phyloP scores from a whole-genome alignment of 257 asterid genomes.

The Penstemon eatonii region DNA sequence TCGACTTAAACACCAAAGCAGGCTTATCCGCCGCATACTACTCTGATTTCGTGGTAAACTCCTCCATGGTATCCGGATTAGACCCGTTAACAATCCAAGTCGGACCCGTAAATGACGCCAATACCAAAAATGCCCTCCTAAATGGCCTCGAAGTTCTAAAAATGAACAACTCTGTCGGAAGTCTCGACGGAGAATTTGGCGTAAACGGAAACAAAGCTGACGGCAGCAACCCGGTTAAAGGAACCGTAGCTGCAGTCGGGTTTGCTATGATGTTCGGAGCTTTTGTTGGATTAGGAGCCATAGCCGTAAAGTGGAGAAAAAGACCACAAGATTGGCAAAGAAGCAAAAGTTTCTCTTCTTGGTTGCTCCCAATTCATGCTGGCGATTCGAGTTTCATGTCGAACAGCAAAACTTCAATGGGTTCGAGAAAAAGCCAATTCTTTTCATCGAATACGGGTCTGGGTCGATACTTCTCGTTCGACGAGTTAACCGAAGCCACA shows the following conservation, averaged over 20 bases:
- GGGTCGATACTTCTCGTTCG: slow-evolving; percentile 50
- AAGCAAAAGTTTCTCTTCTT: slow-evolving; percentile 79
- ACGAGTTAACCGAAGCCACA: slow-evolving; percentile 73
- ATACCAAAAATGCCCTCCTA: slow-evolving; percentile 55
- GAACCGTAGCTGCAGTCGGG: slow-evolving; percentile 80
- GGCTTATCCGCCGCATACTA: slow-evolving; percentile 53
- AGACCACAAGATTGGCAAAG: slow-evolving; percentile 89
- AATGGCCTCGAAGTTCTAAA: slow-evolving; percentile 68
- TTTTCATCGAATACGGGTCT: slow-evolving; percentile 47
- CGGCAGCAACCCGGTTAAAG: slow-evolving; percentile 33
- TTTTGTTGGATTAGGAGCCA: slow-evolving; percentile 81
- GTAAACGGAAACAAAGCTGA: slow-evolving; percentile 34
- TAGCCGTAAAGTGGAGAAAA: slow-evolving; percentile 92
- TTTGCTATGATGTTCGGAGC: slow-evolving; percentile 98
- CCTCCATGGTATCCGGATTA: slow-evolving; percentile 49
- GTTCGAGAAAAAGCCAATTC: slow-evolving; percentile 53
- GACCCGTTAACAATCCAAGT: slow-evolving; percentile 52
- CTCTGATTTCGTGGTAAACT: slow-evolving; percentile 57
- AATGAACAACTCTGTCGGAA: slow-evolving; percentile 71
- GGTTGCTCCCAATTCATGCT: slow-evolving; percentile 77
- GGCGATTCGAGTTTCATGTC: slow-evolving; percentile 54
- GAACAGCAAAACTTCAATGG: slow-evolving; percentile 41
- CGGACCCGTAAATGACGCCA: slow-evolving; percentile 52
- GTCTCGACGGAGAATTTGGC: slow-evolving; percentile 65
- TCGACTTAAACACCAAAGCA: slow-evolving; percentile 50